These are phyloP conservation scores for Candida ficus DNA, from an alignment of 805 yeast genomes.

Conservation along the genomic window DNA sequence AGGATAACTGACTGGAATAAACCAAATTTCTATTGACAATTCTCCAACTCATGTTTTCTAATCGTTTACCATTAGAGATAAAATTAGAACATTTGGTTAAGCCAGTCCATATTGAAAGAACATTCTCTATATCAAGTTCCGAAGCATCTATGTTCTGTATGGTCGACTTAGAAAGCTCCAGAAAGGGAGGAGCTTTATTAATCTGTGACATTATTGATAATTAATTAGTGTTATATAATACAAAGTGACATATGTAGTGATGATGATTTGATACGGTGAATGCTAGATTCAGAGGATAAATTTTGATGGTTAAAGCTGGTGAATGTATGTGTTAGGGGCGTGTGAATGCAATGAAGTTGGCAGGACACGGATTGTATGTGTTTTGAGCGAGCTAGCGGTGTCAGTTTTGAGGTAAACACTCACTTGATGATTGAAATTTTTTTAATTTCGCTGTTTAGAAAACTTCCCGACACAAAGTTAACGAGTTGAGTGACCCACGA, in stretches of 20 bases:
- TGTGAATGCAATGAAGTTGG: no score
- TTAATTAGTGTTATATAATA: neutral
- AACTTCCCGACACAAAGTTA: neutral
- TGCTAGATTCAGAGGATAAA: no score
- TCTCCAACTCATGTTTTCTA: constrained; percentile 29
- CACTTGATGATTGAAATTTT: no score
- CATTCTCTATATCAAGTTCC: constrained; percentile 33
- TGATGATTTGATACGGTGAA: neutral
- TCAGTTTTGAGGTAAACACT: no score
- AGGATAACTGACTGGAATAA: constrained; percentile 11
- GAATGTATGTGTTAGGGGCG: neutral
- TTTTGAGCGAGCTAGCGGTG: no score
- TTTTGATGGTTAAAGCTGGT: no score
- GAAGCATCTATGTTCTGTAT: constrained; percentile 22
- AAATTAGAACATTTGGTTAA: constrained; percentile 26
- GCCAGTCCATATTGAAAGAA: constrained; percentile 38
- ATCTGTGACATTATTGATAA: constrained; percentile 12
- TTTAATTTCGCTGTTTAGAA: neutral
- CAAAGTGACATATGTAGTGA: constrained; percentile 3
- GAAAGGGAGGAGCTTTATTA: constrained; percentile 26
- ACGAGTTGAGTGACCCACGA: neutral
- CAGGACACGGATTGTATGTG: neutral
- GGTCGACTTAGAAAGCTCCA: constrained; percentile 25
- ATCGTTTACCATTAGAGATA: constrained; percentile 25
- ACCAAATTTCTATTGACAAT: constrained; percentile 26